phyloP scores from a whole-genome alignment of 73 alveolate genomes.

The Blepharisma stoltei region DNA sequence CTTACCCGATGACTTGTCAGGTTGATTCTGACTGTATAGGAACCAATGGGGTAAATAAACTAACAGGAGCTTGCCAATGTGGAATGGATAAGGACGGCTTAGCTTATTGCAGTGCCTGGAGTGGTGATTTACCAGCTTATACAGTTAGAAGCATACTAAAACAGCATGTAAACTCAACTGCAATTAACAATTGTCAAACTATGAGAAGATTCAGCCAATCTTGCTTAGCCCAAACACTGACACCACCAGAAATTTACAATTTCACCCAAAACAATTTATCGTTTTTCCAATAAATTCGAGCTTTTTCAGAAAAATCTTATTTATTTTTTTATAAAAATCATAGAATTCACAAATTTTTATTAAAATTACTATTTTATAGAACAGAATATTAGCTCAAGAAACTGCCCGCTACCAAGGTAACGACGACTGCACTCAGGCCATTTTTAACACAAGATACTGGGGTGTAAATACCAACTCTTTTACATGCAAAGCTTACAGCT shows the following conservation, averaged over 20 bases:
- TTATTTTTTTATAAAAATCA: too few relatives aligned
- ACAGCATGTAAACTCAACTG: not conserved
- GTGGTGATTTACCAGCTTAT: not conserved
- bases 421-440: conserved; percentile 6
- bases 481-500: not conserved
- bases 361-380: too few relatives aligned
- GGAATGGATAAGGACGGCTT: not conserved
- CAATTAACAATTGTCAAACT: conserved; percentile 9
- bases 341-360: too few relatives aligned
- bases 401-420: not conserved
- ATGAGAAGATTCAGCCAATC: not conserved
- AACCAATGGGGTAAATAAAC: not conserved
- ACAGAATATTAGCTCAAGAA: not conserved
- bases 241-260: not conserved
- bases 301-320: too few relatives aligned
- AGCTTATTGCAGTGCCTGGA: not conserved
- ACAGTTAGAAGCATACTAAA: not conserved
- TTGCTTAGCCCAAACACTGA: not conserved
- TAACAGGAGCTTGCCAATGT: conserved; percentile 1
- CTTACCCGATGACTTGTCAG: not conserved
- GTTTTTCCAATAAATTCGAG: too few relatives aligned
- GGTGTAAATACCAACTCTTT: not conserved
- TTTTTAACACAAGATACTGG: not conserved
- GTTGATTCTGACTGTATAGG: not conserved
- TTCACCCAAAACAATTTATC: not conserved